Conservation (phyloP, 202 grass and related monocot genomes). For the Bolboschoenoplectus hybrid region DNA sequence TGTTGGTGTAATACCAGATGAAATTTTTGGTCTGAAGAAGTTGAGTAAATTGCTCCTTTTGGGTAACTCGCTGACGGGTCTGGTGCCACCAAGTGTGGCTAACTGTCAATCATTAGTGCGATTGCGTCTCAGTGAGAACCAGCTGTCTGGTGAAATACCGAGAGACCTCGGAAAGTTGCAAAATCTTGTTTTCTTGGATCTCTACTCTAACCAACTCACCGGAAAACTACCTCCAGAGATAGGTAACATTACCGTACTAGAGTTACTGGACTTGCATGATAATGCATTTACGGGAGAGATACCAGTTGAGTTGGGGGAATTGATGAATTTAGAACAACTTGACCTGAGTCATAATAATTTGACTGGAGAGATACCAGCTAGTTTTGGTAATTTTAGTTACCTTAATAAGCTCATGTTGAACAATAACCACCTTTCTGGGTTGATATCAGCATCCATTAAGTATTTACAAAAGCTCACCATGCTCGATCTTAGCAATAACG, state of each 20-base stretch:
- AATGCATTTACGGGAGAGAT: constrained; percentile 66
- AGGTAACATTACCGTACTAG: constrained; percentile 79
- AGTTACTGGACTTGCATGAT: constrained; percentile 89
- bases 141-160: constrained; percentile 71
- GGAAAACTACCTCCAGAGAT: constrained; percentile 66
- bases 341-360: constrained; percentile 85
- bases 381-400: constrained; percentile 96
- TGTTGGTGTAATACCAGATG: constrained; percentile 66
- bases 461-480: constrained; percentile 93
- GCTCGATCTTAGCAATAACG: constrained; percentile 77
- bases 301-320: constrained; percentile 58
- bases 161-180: constrained; percentile 77
- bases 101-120: constrained; percentile 76
- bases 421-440: constrained; percentile 63
- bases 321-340: constrained; percentile 96
- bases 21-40: constrained; percentile 82
- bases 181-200: constrained; percentile 94
- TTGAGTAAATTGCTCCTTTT: constrained; percentile 86
- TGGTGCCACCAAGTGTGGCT: constrained; percentile 58
- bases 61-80: constrained; percentile 64
- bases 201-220: constrained; percentile 74
- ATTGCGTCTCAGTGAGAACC: constrained; percentile 83
- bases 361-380: constrained; percentile 65
- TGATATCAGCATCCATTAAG: constrained; percentile 61
- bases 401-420: constrained; percentile 96